Conservation (phyloP, 2,329 filamentous ascomycete genomes). For the Rhinocladiella mackenziei region DNA sequence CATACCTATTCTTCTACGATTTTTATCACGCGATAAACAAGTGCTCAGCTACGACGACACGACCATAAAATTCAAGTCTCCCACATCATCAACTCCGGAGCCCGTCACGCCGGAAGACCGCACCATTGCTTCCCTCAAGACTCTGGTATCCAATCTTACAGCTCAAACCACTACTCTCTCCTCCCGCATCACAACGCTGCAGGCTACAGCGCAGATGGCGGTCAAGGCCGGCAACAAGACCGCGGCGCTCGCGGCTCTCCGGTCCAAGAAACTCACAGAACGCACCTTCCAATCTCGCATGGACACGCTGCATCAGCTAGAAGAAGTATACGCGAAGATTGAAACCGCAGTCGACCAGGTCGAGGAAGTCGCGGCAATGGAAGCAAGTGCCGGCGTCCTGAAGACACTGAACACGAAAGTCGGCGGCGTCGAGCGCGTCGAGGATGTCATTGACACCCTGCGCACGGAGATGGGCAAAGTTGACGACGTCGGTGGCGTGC, state of each 20-base stretch:
- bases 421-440: conserved; percentile 71
- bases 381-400: conserved; percentile 69
- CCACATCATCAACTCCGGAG: conserved; percentile 38
- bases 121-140: conserved; percentile 74
- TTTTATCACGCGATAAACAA: conserved; percentile 64
- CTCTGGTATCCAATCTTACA: conserved; percentile 65
- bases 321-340: conserved; percentile 76
- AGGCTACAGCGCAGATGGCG: conserved; percentile 61
- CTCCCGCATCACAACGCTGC: conserved; percentile 48
- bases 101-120: conserved; percentile 71
- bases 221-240: conserved; percentile 69
- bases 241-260: conserved; percentile 71
- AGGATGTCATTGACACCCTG: conserved; percentile 69
- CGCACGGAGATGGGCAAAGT: conserved; percentile 75
- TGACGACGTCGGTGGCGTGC: conserved; percentile 75
- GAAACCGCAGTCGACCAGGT: conserved; percentile 82
- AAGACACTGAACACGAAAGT: conserved; percentile 69
- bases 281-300: conserved; percentile 66
- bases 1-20: conserved; percentile 65
- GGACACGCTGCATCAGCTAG: conserved; percentile 72
- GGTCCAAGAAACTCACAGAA: conserved; percentile 78
- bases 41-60: conserved; percentile 47
- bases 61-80: conserved; percentile 68
- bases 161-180: conserved; percentile 64
- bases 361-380: conserved; percentile 77